Conservation (phyloP, 2,329 filamentous ascomycete genomes). For the Stagonosporopsis cucurbitacearum region DNA sequence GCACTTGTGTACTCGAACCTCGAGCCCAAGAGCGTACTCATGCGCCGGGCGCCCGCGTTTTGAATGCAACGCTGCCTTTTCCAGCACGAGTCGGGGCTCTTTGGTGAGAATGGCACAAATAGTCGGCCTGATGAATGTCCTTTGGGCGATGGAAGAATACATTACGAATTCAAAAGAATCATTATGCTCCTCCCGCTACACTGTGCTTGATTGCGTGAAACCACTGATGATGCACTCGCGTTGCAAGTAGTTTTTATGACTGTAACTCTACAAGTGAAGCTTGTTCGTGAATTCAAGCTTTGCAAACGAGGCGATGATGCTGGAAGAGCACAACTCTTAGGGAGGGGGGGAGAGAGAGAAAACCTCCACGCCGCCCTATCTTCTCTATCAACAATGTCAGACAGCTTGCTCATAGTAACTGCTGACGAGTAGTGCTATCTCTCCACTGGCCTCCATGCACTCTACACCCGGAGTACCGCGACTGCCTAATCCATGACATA, state of each 20-base stretch:
- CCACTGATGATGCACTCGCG: no score
- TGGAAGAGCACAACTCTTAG: no score
- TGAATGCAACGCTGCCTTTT: not conserved
- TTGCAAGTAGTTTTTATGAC: not conserved
- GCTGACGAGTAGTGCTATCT: not conserved
- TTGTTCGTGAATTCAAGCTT: no score
- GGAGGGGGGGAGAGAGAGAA: no score
- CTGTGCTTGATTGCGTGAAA: not conserved
- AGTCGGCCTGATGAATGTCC: constrained; percentile 2
- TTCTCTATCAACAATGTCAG: no score
- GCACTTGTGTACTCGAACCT: constrained; percentile 6
- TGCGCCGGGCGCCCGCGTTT: constrained; percentile 3
- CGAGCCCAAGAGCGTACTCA: not conserved
- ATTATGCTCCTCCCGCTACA: not conserved
- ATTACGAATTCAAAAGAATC: constrained; percentile 8
- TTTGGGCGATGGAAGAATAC: constrained; percentile 6
- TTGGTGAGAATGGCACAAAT: constrained; percentile 10
- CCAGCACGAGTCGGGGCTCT: not conserved
- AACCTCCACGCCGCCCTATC: no score
- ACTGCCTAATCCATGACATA: no score
- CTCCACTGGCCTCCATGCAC: not conserved
- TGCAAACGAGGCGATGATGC: no score
- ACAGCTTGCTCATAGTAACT: no score
- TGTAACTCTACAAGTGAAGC: no score
- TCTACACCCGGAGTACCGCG: no score